A percentile compares a stretch with the other conserved stretches of the same genome.
Conservation (phyloP, 495 filamentous ascomycete species). For the Penicillium paradoxum region DNA sequence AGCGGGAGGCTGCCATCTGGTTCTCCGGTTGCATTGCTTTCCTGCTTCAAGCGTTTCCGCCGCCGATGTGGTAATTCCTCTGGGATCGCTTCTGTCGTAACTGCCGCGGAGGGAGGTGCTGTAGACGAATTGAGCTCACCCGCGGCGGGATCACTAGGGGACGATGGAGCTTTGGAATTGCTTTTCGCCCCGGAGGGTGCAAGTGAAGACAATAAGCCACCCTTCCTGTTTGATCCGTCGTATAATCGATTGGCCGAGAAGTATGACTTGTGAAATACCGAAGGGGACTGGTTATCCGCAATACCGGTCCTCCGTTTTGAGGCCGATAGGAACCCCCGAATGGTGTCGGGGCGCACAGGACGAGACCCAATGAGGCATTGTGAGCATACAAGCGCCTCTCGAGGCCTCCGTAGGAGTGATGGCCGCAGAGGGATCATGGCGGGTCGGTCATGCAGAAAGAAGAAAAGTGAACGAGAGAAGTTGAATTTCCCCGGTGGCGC, state of each 20-base stretch:
- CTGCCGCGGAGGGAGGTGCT: conserved; percentile 10
- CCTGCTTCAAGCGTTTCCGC: conserved; percentile 47
- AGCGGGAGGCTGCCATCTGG: conserved; percentile 53
- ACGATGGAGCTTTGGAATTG: conserved; percentile 5
- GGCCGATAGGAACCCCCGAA: conserved; percentile 33
- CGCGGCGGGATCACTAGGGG: conserved; percentile 6
- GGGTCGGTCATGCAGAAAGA: conserved; percentile 15
- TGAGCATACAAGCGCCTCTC: conserved; percentile 32
- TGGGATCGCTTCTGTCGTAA: conserved; percentile 17
- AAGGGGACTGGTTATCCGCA: conserved; percentile 24
- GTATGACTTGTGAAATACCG: conserved; percentile 35
- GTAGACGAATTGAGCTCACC: conserved; percentile 5
- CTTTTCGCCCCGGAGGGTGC: conserved; percentile 19
- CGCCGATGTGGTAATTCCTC: conserved; percentile 46
- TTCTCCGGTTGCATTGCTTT: conserved; percentile 16
- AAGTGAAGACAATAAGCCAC: conserved; percentile 29
- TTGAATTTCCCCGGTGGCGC: conserved; percentile 32
- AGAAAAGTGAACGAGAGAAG: conserved; percentile 21
- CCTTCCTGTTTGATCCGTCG: conserved; percentile 15
- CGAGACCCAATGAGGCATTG: conserved; percentile 28
- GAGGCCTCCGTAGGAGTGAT: conserved; percentile 33
- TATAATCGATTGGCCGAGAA: conserved; percentile 36
- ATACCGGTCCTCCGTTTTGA: conserved; percentile 28
- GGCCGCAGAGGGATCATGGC: conserved; percentile 44
- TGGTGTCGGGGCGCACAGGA: conserved; percentile 11